phyloP scores from a whole-genome alignment of 345 rosid genomes.

The Alliaria petiolata region DNA sequence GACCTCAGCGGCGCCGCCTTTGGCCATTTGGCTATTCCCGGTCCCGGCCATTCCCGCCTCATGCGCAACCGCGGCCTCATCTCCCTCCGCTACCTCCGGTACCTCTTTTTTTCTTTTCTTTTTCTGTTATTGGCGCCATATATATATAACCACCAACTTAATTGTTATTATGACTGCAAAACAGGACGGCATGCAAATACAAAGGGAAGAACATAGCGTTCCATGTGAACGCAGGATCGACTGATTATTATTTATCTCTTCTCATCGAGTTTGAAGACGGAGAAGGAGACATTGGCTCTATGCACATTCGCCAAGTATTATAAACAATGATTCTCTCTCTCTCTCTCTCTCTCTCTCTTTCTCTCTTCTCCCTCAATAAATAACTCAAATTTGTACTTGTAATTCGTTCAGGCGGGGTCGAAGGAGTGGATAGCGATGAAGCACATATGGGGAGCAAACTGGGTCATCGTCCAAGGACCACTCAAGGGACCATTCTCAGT shows the following conservation, averaged over 20 bases:
- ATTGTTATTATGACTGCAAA: no score
- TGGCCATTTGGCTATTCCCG: slow-evolving; percentile 78
- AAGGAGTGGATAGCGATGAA: slow-evolving; percentile 82
- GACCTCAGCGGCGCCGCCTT: slow-evolving; percentile 97
- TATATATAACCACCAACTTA: neutral
- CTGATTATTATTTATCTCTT: slow-evolving; percentile 79
- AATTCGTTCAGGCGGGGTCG: slow-evolving; percentile 52
- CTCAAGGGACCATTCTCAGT: slow-evolving; percentile 90
- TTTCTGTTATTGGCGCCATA: slow-evolving; percentile 1
- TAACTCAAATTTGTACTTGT: neutral
- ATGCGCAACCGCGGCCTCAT: slow-evolving; percentile 81
- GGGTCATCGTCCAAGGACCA: slow-evolving; percentile 73
- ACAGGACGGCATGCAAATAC: slow-evolving; percentile 85
- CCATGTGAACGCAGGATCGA: slow-evolving; percentile 89
- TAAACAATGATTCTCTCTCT: neutral
- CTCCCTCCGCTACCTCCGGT: slow-evolving; percentile 61
- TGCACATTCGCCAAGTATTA: slow-evolving; percentile 89
- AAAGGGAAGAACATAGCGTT: slow-evolving; percentile 80
- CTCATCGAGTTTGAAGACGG: slow-evolving; percentile 95
- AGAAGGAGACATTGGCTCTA: slow-evolving; percentile 92
- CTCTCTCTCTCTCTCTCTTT: neutral
- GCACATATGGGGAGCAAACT: slow-evolving; percentile 96
- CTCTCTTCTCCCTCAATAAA: neutral
- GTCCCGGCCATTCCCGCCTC: slow-evolving; percentile 49
- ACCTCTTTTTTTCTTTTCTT: neutral